phyloP scores from a whole-genome alignment of 176 grass and related monocot species.

The Pontederia paniculata region DNA sequence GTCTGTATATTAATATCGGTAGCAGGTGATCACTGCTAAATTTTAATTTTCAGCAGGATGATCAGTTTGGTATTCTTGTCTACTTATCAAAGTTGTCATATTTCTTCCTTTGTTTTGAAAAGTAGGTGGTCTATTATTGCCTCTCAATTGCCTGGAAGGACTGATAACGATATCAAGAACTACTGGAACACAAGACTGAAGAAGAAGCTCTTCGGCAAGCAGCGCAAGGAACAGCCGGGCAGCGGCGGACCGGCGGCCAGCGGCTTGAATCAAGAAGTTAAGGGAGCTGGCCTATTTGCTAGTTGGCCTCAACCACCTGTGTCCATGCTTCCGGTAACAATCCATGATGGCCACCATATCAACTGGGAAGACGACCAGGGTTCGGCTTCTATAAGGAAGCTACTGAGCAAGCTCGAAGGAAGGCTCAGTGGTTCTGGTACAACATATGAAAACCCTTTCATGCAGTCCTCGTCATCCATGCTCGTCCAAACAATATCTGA shows the following conservation, averaged over 20 bases:
- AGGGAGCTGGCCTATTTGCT: too few relatives aligned
- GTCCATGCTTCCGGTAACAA: constrained; percentile 20
- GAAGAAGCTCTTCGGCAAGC: constrained; percentile 91
- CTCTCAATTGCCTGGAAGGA: constrained; percentile 80
- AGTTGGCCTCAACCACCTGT: not conserved
- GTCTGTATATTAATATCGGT: constrained; percentile 86
- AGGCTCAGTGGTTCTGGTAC: not conserved
- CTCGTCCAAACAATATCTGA: constrained; percentile 28
- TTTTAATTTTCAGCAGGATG: constrained; percentile 15
- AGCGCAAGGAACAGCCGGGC: constrained; percentile 13
- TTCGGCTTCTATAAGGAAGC: constrained; percentile 43
- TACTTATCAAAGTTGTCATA: constrained; percentile 29
- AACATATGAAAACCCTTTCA: too few relatives aligned
- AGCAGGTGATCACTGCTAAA: constrained; percentile 52
- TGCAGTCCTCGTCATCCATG: constrained; percentile 2
- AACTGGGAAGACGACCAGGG: too few relatives aligned
- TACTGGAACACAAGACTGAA: constrained; percentile 97
- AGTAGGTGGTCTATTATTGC: constrained; percentile 94
- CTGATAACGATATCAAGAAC: constrained; percentile 98
- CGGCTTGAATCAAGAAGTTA: constrained; percentile 36
- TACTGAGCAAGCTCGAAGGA: constrained; percentile 50
- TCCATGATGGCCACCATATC: too few relatives aligned
- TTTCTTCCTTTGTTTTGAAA: constrained; percentile 8
- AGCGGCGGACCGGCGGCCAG: not conserved
- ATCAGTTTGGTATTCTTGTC: not conserved